Evolutionary conservation across 441 rosid genomes (phyloP), one percentile per base, ranked within the genome.

Genomic region (Aquilaria agallochum): DNA sequence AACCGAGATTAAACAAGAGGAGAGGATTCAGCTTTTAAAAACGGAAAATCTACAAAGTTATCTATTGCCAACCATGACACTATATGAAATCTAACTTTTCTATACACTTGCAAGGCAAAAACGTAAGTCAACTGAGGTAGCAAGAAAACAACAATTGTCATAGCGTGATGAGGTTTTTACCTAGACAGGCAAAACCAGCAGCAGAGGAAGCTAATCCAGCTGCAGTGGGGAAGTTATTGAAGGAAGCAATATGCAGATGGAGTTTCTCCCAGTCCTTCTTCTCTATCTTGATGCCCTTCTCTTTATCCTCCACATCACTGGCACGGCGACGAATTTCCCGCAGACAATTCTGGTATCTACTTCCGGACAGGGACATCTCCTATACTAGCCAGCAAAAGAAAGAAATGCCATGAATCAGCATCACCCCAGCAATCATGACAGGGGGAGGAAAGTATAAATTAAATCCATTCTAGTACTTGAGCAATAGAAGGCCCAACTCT

Each of bases 131-230:
- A 2, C 3, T 3, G 40, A n/a, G 9, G 8, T 12, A 49, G 11
- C 30, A 27, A 30, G 5, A 30, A 31, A 48, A 11, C 3, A 47
- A 14, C 7, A 30, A 36, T 2, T 3, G 53, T 20, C 32, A 55
- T 6, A 47, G 13, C 49, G 49, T 32, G 7, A 30, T 40, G 30
- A 15, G 44, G 33, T 32, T 3, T 54, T 66, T 84, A 91, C 99
- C 99, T 58, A 95, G 86, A 78, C 98, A 92, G 56, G 99, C 98
- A 71, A 95, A 82, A 40, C 99, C 98, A 68, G 99, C 97, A 0
- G 98, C 96, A 31, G 98, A 95, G 72, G 98, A 95, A 71, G 99
- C 99, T 77, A 95, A 77, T 33, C 99, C 99, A 76, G 98, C 99
- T 58, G 95, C 97, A 33, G 96, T 88, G 50, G 99, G 98, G 63